Percentiles rank a stretch among this genome's conserved stretches.
Evolutionary conservation across 805 yeast species (phyloP).

Genomic region (Ogataea trehalophila): DNA sequence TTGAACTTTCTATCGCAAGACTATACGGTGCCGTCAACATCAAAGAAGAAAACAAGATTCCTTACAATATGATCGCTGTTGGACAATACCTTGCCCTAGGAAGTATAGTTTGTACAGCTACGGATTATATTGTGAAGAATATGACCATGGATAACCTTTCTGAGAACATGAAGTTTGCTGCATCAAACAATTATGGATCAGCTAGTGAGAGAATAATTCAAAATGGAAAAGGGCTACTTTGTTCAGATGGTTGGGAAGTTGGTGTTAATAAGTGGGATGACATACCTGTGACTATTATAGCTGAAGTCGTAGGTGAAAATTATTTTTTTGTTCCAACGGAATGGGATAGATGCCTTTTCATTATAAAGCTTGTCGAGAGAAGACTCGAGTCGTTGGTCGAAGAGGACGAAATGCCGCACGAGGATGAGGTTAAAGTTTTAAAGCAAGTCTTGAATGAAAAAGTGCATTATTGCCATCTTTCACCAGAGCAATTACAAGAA

Average conservation of each 20-base stretch:
- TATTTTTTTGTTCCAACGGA: conserved; percentile 51
- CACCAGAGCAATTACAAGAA: conserved; percentile 42
- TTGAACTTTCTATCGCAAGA: conserved; percentile 43
- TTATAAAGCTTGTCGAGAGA: conserved; percentile 38
- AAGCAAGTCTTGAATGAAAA: conserved; percentile 34
- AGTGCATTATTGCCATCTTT: conserved; percentile 44
- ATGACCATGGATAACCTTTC: conserved; percentile 35
- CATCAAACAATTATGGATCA: conserved; percentile 38
- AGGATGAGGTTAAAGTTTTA: conserved; percentile 22
- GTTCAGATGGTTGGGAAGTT: conserved; percentile 45
- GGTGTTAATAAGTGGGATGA: conserved; percentile 44
- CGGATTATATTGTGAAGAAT: conserved; percentile 33
- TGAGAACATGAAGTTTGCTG: conserved; percentile 37
- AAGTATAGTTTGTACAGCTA: conserved; percentile 40
- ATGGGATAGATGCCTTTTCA: conserved; percentile 50
- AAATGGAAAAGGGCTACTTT: conserved; percentile 41
- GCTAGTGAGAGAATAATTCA: conserved; percentile 43
- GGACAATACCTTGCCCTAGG: conserved; percentile 47
- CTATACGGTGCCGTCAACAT: conserved; percentile 41
- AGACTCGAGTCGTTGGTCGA: conserved; percentile 16
- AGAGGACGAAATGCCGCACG: conserved; percentile 2
- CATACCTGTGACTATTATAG: conserved; percentile 38
- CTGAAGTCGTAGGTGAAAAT: conserved; percentile 43
- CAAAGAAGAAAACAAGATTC: conserved; percentile 30
- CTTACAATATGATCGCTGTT: conserved; percentile 41